Evolutionary conservation across 208 protist species (phyloP).

Genomic region (Trypanosoma rangeli): DNA sequence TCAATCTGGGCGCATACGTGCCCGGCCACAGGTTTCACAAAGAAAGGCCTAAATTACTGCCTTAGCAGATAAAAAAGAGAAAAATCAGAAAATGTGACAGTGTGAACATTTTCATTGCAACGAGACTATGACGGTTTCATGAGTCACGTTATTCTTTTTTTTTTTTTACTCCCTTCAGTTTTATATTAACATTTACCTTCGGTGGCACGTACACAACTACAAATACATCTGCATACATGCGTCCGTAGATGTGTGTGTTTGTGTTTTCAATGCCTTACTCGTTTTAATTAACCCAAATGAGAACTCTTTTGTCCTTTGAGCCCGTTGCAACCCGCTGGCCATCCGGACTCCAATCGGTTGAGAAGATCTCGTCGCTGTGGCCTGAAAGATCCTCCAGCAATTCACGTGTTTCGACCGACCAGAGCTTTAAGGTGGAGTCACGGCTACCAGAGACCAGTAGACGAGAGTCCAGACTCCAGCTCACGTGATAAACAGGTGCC

Average conservation of each 20-base stretch:
- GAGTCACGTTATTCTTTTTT: background rate
- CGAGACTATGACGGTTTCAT: background rate
- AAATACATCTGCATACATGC: background rate
- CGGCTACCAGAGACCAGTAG: conserved; percentile 94
- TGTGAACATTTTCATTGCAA: background rate
- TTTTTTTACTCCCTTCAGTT: background rate
- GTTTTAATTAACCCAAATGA: conserved; percentile 86
- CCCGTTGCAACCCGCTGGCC: conserved; percentile 95
- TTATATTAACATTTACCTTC: background rate
- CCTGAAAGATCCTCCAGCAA: conserved; percentile 96
- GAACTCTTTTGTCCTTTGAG: conserved; percentile 95
- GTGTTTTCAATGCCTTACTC: conserved; percentile 18
- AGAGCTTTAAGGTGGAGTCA: conserved; percentile 98
- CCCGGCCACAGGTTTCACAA: no score
- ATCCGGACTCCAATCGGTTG: conserved; percentile 98
- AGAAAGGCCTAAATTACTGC: background rate
- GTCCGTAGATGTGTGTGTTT: conserved; percentile 1
- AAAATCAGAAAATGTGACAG: background rate
- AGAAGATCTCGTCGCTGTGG: conserved; percentile 97
- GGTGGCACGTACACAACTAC: background rate
- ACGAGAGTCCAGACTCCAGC: conserved; percentile 95
- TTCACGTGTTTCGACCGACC: conserved; percentile 92
- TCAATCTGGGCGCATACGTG: no score
- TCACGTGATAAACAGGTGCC: conserved; percentile 97
- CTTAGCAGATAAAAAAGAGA: background rate